Evolutionary conservation across 2,329 filamentous ascomycete species (phyloP), one percentile per base, ranked within the genome.

Genomic region (Verticillium alfalfae): DNA sequence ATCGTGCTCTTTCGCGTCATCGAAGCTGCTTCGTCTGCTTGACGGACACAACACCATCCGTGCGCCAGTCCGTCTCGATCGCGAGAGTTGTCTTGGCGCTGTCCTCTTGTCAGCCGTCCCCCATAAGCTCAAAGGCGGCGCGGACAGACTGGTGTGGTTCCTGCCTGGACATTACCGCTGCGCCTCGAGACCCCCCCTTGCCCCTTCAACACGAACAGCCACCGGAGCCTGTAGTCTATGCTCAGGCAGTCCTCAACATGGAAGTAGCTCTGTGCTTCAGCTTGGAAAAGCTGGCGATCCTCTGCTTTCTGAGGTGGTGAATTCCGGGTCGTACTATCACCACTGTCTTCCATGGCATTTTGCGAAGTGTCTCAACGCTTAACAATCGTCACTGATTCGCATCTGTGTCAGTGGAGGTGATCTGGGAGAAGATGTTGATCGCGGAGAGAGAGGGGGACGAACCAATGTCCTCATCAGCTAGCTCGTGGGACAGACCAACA

Each of bases 401-500:
- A 56, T 16, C 13, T n/a, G 26, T n/a, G 26, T 56, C 18, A 56
- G 54, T 8, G 7, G 7, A 31, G 34, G 34, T 34, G 54, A 34
- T 56, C 26, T 56, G 54, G 26, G 12, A 16, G 15, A 16, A 15
- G 31, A 3, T 26, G 49, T 5, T 26, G 6, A 34, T 4, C 26
- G 18, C 13, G 54, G 26, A 8, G 31, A 31, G 26, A 31, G 26
- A 31, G 5, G 54, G 54, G 12, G 39, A 82, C 88, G 80, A 83
- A 94, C 92, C 92, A 77, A 99, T 97, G 79, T 99, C 95, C 79
- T 99, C 95, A 75, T 99, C 95, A 62, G 88, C 92, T 71, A 99
- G 83, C 81, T 97, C 92, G 75, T 99, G 95, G 60, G 85, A 81
- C 67, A 99, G 84, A 58, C 95, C 95, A 65, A 98, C 95, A 71